Evolutionary conservation across 495 filamentous ascomycete genomes (phyloP).

Genomic region (Neurospora tetrasperma): DNA sequence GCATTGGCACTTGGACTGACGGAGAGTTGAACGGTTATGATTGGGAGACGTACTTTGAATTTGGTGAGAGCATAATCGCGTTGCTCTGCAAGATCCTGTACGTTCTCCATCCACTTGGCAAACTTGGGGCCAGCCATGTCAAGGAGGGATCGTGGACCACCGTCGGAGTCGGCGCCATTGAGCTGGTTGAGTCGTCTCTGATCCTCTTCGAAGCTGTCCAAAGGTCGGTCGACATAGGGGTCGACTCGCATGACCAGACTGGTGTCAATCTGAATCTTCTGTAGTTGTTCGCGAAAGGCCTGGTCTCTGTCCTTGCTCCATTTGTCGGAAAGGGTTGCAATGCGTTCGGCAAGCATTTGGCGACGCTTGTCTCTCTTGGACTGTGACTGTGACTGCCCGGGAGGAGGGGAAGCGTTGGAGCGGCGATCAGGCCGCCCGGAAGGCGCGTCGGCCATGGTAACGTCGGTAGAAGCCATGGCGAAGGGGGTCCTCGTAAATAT

Average conservation of each 20-base stretch:
- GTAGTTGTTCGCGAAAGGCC: conserved; percentile 80
- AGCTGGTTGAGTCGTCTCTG: conserved; percentile 51
- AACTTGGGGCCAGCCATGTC: conserved; percentile 72
- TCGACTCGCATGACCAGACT: conserved; percentile 74
- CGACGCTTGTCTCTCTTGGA: conserved; percentile 90
- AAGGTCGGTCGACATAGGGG: conserved; percentile 59
- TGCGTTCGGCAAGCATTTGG: conserved; percentile 62
- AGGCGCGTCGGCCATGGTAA: conserved; percentile 16
- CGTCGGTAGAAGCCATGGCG: conserved; percentile 26
- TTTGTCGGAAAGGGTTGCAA: conserved; percentile 58
- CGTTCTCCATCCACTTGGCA: conserved; percentile 65
- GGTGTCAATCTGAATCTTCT: conserved; percentile 81
- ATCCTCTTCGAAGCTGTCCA: conserved; percentile 63
- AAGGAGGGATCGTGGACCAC: conserved; percentile 35
- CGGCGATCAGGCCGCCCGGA: conserved; percentile 17
- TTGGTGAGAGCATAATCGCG: conserved; percentile 68
- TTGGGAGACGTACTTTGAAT: conserved; percentile 53
- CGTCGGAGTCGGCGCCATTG: conserved; percentile 40
- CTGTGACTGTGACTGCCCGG: conserved; percentile 23
- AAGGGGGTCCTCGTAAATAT: neutral
- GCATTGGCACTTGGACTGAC: neutral
- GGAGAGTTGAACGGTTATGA: neutral
- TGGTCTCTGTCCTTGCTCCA: conserved; percentile 73
- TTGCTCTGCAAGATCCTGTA: conserved; percentile 77
- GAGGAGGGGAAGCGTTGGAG: conserved; percentile 20